A percentile compares a stretch with the other conserved stretches of the same genome.
These are phyloP conservation scores for Solanum aculeatissimum DNA, from an alignment of 305 asterid genomes.

Conservation along the genomic window DNA sequence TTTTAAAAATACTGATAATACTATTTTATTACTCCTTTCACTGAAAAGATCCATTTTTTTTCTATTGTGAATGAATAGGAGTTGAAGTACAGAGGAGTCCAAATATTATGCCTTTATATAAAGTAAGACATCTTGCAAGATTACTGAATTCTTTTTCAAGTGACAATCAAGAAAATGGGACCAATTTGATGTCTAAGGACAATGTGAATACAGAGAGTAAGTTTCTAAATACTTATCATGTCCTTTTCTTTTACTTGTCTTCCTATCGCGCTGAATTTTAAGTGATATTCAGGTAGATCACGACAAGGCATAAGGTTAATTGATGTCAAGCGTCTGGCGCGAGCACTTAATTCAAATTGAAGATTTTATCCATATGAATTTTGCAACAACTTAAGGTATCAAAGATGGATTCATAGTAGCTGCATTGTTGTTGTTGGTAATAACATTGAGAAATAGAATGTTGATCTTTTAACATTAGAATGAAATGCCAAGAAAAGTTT, in stretches of 20 bases:
- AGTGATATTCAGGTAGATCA: neutral
- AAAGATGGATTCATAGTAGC: neutral
- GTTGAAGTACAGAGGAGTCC: neutral
- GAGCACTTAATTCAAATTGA: neutral
- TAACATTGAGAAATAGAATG: neutral
- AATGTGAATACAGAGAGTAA: neutral
- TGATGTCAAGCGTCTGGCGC: constrained; percentile 5
- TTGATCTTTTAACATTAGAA: neutral
- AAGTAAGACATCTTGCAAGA: constrained; percentile 4
- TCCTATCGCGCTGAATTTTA: neutral
- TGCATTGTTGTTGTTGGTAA: neutral
- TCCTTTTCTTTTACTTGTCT: neutral
- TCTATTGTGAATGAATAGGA: neutral
- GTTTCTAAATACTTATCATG: neutral
- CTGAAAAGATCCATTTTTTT: neutral
- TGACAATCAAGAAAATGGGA: neutral
- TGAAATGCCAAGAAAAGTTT: neutral
- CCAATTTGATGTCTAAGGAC: neutral
- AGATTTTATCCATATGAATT: neutral
- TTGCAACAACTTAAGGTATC: neutral
- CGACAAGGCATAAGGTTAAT: constrained; percentile 1
- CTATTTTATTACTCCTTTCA: neutral
- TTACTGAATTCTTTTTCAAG: neutral
- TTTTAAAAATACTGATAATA: neutral
- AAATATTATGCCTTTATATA: neutral